Conservation (phyloP, 2,329 filamentous ascomycete species). For the Fusarium hostae region DNA sequence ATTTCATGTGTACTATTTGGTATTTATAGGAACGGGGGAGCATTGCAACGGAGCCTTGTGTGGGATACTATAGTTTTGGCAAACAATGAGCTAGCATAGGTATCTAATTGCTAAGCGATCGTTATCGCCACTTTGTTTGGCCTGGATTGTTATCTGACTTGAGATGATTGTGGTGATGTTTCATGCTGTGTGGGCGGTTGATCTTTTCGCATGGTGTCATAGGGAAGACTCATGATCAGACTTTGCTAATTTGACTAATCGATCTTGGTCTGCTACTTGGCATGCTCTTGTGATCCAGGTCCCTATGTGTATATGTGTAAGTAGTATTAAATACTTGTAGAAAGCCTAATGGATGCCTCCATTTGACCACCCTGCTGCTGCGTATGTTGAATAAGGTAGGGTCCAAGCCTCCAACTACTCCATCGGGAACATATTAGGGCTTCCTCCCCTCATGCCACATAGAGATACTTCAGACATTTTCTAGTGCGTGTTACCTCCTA, state of each 20-base stretch:
- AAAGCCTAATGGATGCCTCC: background rate
- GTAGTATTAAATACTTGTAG: background rate
- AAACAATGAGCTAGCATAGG: constrained; percentile 11
- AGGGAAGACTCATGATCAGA: background rate
- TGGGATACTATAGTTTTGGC: constrained; percentile 18
- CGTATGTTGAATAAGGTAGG: background rate
- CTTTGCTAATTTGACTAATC: background rate
- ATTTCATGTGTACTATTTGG: constrained; percentile 32
- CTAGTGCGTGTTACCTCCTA: background rate
- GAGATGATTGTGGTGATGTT: background rate
- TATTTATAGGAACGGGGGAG: constrained; percentile 30
- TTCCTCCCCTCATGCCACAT: background rate
- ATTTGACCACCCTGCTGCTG: background rate
- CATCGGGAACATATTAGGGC: background rate
- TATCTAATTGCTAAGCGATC: constrained; percentile 16
- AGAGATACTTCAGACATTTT: background rate
- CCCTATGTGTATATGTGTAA: background rate
- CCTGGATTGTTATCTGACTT: background rate
- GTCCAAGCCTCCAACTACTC: background rate
- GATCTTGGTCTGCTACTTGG: background rate
- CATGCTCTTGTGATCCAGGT: background rate
- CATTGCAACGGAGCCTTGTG: constrained; percentile 36
- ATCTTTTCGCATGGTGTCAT: background rate
- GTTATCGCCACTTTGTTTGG: constrained; percentile 1
- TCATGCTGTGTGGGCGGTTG: background rate